Conservation (phyloP, 805 yeast genomes). For the Dipodascus albidus region DNA sequence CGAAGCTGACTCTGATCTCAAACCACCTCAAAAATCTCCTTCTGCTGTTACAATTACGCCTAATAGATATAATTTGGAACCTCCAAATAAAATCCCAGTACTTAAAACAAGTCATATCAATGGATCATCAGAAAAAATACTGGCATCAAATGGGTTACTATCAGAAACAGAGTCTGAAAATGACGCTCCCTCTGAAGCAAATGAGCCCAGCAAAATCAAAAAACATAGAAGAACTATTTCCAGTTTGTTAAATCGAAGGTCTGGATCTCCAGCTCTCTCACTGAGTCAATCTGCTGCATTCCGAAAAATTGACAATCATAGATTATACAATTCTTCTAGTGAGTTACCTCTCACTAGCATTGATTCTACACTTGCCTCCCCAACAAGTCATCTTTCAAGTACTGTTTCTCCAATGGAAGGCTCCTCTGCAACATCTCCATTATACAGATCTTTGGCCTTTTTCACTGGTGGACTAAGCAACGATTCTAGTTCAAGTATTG, state of each 20-base stretch:
- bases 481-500: conserved; percentile 14
- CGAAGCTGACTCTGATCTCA: not conserved
- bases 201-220: not conserved
- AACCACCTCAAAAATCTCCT: not conserved
- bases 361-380: not conserved
- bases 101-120: not conserved
- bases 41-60: not conserved
- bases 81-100: not conserved
- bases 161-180: not conserved
- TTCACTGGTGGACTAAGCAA: conserved; percentile 7
- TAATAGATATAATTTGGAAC: not conserved
- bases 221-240: not conserved
- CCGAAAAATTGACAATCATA: not conserved
- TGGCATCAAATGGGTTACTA: not conserved
- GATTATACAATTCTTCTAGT: not conserved
- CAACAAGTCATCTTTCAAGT: not conserved
- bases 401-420: not conserved
- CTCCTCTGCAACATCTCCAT: not conserved
- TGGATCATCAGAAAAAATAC: not conserved
- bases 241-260: not conserved
- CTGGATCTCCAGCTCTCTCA: not conserved
- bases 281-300: not conserved
- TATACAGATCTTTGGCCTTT: conserved; percentile 1
- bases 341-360: not conserved
- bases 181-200: not conserved